Base-by-base conservation (phyloP, 225 moss, liverwort and hornwort genomes). In the Bryum argenteum region DNA sequence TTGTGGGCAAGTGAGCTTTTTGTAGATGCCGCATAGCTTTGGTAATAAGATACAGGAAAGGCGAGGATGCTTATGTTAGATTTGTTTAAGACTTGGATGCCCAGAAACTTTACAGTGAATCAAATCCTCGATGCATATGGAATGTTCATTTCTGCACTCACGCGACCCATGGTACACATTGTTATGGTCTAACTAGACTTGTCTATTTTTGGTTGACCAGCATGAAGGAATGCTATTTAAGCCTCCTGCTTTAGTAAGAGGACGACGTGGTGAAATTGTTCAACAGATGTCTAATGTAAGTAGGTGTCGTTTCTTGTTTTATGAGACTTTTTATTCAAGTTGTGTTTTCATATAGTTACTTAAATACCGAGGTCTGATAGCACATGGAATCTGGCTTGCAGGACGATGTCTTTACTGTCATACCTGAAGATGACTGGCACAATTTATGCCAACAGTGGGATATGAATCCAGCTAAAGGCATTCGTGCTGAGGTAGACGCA, bases 201-300 rank as follows among this genome's bases (percentile, higher is more conserved):
- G 61, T 61, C 48, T 59, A 8, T 55, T 71, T 42, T 71, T 71
- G 59, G 78, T 82, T 70, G 40, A 71, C 52, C 88, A 97, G 97
- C 97, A 98, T 60, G 97, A 94, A 79, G 82, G 97, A 58, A 92
- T 98, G 94, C 82, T 94, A 45, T 94, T 91, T 81, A 89, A 87
- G 71, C 97, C 97, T 80, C 97, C 97, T 19, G 33, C 75, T 9
- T 73, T 98, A 40, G 80, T 74, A 47, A 88, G 88, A 79, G 91
- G 88, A 58, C 91, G 97, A 77, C 87, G 89, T 67, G 92, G 92
- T 76, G 97, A 98, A 75, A 85, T 98, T 66, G 82, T 85, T 64
- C 97, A 98, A 75, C 83, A 87, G 64, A 69, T 70, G 5, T 80
- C 80, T 69, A 86, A 80, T 81, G 96, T 96, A 82, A 91, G 91